Base-by-base conservation (phyloP, 257 asterid genomes). In the Nicotiana benthamiana region DNA sequence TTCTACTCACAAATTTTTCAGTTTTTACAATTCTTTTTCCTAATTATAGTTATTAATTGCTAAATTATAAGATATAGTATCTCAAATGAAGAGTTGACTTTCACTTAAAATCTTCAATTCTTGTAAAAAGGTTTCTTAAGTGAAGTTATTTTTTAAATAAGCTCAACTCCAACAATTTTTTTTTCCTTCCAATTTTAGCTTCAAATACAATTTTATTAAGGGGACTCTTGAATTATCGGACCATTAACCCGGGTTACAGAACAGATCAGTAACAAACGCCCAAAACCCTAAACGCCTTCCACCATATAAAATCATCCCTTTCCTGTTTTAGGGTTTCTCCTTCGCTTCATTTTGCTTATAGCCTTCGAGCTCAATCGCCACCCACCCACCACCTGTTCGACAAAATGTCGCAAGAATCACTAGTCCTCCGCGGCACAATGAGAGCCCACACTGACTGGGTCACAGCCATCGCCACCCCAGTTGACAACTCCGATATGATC, bases 391-490 rank as follows among this genome's bases (percentile, higher is more conserved):
- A 54, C 60, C 63, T n/a, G 62, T 56, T 56, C 4, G 62, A n/a
- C 62, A 34, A 67, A 67, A 82, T 75, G 81, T 80, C 76, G 6
- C 48, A 27, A 46, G 84, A 82, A 51, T 67, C 80, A 26, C 81
- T 82, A 28, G 81, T 77, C 2, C 66, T 82, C 34, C 56, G 81
- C 59, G 84, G 81, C 59, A 75, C 84, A 20, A 63, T 82, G 78
- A 34, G 66, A 15, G 84, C 84, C 36, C 84, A 82, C 79, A 82
- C 84, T 40, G 84, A 82, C 32, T 82, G 84, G 84, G 84, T 82
- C 18, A 82, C 84, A 18, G 84, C 83, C 72, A 80, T 83, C 40
- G 86, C 81, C 65, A 64, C 86, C 53, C 86, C 86, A 4, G 52
- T 79, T 16, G 83, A 83, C 83, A 83, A 83, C 80, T 77, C 86